Evolutionary conservation across 306 rosid genomes (phyloP), one percentile per base, ranked within the genome.

Genomic region (Nissolia schottii): DNA sequence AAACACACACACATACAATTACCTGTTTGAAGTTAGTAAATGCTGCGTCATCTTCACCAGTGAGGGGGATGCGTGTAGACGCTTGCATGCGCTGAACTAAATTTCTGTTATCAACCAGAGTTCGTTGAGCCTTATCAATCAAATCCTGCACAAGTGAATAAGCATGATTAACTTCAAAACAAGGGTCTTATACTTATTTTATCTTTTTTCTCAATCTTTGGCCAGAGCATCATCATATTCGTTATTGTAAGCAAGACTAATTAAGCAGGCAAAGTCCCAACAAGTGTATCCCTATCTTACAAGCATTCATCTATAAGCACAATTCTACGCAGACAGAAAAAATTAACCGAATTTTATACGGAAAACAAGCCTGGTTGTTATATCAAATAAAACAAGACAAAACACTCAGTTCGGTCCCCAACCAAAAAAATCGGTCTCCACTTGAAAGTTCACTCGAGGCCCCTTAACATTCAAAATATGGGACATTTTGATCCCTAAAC

Each of bases 21-120:
- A 93, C 98, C 90, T 89, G 89, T 22, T 90, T 88, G 87, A 93
- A 93, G 82, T 82, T 79, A 38, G 82, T 83, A 71, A 89, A 89
- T 25, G 97, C 90, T 64, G 83, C 79, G 66, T 90, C 97, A 64
- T 85, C 85, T 61, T 83, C 80, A 29, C 83, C 78, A 22, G 80
- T 51, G 10, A 64, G 16, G 20, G 80, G 80, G 56, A 86, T 70
- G 73, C 93, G 89, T 80, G 77, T 40, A n/a, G 93, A 80, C 6
- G 92, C 59, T 83, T 87, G 92, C 90, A 90, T 85, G 61, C 91
- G 83, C 80, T 83, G 90, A 67, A 90, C 58, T 13, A 71, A 78
- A 79, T 77, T 85, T 85, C 90, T 83, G 71, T 89, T 93, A 71
- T 88, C 96, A 53, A 93, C 84, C 34, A 93, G 86, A 77, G 81